Percentiles rank a stretch among this genome's conserved stretches.
Evolutionary conservation across 352 stramenopile species (phyloP).

Genomic region (Globisporangium lucens): DNA sequence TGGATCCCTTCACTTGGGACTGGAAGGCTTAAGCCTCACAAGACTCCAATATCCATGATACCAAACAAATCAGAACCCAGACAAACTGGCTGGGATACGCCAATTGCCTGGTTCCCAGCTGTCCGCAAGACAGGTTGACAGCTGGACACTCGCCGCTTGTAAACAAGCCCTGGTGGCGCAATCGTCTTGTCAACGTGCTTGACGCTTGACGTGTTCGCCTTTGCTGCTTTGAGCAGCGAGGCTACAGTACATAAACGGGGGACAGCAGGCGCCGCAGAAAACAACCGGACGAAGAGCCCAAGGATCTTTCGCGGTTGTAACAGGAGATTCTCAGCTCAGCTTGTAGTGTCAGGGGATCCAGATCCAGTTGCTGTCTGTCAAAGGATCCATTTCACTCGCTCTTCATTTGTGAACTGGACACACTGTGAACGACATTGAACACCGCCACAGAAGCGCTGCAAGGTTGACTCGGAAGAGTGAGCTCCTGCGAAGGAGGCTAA

Average conservation of each 20-base stretch:
- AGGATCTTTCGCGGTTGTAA: background rate
- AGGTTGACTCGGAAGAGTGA: background rate
- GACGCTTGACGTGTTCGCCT: background rate
- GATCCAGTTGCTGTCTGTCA: background rate
- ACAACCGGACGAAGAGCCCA: conserved; percentile 1
- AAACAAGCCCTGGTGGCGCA: background rate
- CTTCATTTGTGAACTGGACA: background rate
- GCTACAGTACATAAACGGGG: conserved; percentile 1
- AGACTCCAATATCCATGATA: too few species aligned
- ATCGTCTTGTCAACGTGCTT: background rate
- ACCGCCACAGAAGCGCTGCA: background rate
- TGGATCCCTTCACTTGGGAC: too few species aligned
- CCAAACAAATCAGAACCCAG: too few species aligned
- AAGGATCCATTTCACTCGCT: background rate
- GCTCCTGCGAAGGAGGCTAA: background rate
- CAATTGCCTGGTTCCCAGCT: background rate
- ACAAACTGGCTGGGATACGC: background rate
- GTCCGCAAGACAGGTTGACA: background rate
- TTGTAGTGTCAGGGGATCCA: background rate
- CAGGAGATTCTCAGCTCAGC: background rate
- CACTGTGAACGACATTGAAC: background rate
- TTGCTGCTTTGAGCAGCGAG: background rate
- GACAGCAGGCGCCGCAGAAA: background rate
- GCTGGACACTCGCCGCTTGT: background rate
- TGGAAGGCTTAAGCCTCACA: too few species aligned